These are phyloP conservation scores for Yamadazyma kitorensis DNA, from an alignment of 805 yeast genomes.

Conservation along the genomic window DNA sequence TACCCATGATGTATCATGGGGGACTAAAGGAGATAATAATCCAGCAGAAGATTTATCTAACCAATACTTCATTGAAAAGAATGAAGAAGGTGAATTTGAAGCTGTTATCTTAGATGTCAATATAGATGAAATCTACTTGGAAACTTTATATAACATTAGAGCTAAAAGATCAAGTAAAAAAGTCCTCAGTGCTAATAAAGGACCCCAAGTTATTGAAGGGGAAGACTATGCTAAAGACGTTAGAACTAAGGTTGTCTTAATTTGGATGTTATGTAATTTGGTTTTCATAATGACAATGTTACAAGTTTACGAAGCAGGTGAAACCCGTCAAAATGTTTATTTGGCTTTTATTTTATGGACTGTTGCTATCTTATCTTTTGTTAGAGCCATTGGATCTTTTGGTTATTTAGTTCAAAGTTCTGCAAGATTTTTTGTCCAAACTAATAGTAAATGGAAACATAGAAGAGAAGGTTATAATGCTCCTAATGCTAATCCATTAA, in stretches of 20 bases:
- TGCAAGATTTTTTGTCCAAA: slow-evolving; percentile 37
- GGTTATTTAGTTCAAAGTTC: slow-evolving; percentile 53
- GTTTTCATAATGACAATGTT: slow-evolving; percentile 83
- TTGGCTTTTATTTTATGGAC: slow-evolving; percentile 86
- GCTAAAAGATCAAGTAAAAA: slow-evolving; percentile 63
- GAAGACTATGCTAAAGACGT: slow-evolving; percentile 94
- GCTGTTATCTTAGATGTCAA: slow-evolving; percentile 82
- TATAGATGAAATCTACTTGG: slow-evolving; percentile 79
- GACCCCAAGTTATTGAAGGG: slow-evolving; percentile 33
- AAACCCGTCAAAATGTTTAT: slow-evolving; percentile 61
- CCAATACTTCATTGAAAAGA: slow-evolving; percentile 76
- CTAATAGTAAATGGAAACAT: slow-evolving; percentile 41
- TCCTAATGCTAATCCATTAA: slow-evolving; percentile 34
- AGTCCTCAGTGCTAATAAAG: slow-evolving; percentile 23
- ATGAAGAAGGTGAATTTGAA: slow-evolving; percentile 74
- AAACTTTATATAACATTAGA: slow-evolving; percentile 67
- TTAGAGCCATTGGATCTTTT: slow-evolving; percentile 81
- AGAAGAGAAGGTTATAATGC: slow-evolving; percentile 36
- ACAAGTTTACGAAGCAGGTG: slow-evolving; percentile 71
- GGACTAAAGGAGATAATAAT: slow-evolving; percentile 91
- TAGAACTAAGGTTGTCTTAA: slow-evolving; percentile 90
- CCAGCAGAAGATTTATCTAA: slow-evolving; percentile 64
- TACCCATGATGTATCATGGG: slow-evolving; percentile 99
- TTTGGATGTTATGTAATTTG: slow-evolving; percentile 87
- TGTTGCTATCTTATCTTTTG: slow-evolving; percentile 78